These are phyloP conservation scores for Aspergillus kassunensis DNA, from an alignment of 495 filamentous ascomycete genomes.

Conservation along the genomic window DNA sequence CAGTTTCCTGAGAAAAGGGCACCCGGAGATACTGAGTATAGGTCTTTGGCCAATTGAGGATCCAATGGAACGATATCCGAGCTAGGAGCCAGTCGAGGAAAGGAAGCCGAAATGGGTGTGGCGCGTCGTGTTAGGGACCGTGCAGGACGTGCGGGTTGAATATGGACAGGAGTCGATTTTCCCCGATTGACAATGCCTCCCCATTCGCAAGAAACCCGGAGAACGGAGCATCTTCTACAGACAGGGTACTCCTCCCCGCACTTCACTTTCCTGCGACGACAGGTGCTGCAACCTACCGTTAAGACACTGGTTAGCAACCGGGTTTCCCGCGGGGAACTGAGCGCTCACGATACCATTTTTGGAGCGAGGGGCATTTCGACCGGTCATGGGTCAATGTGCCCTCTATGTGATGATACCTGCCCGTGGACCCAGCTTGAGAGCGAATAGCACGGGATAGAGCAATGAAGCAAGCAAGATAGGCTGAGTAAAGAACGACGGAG, in stretches of 20 bases:
- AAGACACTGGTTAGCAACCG: neutral
- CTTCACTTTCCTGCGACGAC: constrained; percentile 53
- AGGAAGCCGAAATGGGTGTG: neutral
- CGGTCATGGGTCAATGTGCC: constrained; percentile 34
- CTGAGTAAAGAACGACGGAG: neutral
- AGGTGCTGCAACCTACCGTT: constrained; percentile 46
- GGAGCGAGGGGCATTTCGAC: constrained; percentile 45
- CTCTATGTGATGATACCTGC: constrained; percentile 9
- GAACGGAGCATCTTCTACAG: constrained; percentile 41
- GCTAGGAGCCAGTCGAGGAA: neutral
- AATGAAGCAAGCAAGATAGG: too few species aligned
- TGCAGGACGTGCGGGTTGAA: constrained; percentile 26
- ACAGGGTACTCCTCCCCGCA: constrained; percentile 51
- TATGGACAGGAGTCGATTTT: constrained; percentile 26
- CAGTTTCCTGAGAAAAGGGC: constrained; percentile 2
- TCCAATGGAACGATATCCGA: neutral
- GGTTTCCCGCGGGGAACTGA: constrained; percentile 10
- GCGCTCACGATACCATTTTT: constrained; percentile 34
- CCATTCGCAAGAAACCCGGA: constrained; percentile 37
- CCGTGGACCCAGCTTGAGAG: constrained; percentile 3
- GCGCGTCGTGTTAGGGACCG: constrained; percentile 1
- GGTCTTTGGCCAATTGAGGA: neutral
- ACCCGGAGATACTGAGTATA: constrained; percentile 14
- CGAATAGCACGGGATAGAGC: neutral
- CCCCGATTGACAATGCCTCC: constrained; percentile 32